Evolutionary conservation across 2,329 filamentous ascomycete genomes (phyloP), one percentile per base, ranked within the genome.

Genomic region (Orbilia ellipsospora): DNA sequence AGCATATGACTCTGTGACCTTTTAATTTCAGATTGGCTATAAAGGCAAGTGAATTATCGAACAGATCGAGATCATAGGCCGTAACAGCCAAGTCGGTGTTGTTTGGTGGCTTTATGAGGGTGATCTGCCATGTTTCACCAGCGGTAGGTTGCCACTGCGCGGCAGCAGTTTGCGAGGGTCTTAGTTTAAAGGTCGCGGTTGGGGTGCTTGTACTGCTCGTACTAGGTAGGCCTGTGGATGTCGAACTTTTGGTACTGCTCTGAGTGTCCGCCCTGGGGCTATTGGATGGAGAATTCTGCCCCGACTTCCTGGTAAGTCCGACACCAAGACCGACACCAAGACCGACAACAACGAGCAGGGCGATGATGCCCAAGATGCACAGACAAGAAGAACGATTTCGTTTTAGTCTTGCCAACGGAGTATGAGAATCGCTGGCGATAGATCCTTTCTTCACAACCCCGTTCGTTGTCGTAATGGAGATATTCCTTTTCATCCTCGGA

Each of bases 1-100:
- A 93, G 83, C 90, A 93, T 72, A 92, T 89, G 64, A 84, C 79
- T 2, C 78, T 77, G 50, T 89, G 85, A 13, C 90, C 82, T 4
- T 81, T 80, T 2, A 81, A 74, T 60, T 89, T 86, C 0, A 82
- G 84, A 5, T 82, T 79, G 13, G 83, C 82, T 4, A 83, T 81
- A 60, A 86, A 87, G 68, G 85, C 83, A 80, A 90, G 88, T 12
- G 89, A 83, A 73, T 88, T 88, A 80, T 90, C 88, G 80, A 86
- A 90, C 52, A 90, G 83, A 3, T 84, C 82, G 0, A 88, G 86
- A 76, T 89, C 83, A 7, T 85, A 67, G 0, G 70, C 84, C 18
- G 78, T 77, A 44, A 81, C 79, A 20, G 80, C 78, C 12, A 80
- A 78, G 63, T 83, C 82, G 78, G 85, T 81, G 78, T 86, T 80